A percentile compares a stretch with the other conserved stretches of the same genome.
Evolutionary conservation across 75 land plant genomes (phyloP).

Genomic region (Ceratopteris richardii): DNA sequence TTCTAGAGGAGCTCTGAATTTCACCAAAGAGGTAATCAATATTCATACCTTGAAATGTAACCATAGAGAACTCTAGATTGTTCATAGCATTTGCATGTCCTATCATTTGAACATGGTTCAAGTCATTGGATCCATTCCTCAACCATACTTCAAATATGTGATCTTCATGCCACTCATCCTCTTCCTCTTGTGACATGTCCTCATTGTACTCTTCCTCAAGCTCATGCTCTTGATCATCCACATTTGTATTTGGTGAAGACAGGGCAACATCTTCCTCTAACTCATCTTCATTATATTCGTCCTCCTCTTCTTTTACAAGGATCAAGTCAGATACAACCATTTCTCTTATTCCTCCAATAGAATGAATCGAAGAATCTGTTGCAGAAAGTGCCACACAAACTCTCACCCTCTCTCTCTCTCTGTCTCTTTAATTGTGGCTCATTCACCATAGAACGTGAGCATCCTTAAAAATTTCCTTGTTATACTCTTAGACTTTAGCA

Average conservation of each 20-base stretch:
- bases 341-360: too few relatives aligned
- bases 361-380: too few relatives aligned
- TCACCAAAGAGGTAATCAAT: slow-evolving; percentile 82
- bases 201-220: slow-evolving; percentile 78
- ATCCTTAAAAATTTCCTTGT: too few relatives aligned
- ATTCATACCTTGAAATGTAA: slow-evolving; percentile 80
- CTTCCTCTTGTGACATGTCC: slow-evolving; percentile 74
- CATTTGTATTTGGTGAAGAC: slow-evolving; percentile 88
- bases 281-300: slow-evolving; percentile 72
- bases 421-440: slow-evolving; percentile 59
- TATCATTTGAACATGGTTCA: slow-evolving; percentile 76
- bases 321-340: too few relatives aligned
- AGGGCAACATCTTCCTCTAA: slow-evolving; percentile 77
- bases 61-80: slow-evolving; percentile 72
- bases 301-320: slow-evolving; percentile 68
- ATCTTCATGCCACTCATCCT: slow-evolving; percentile 80
- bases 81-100: slow-evolving; percentile 54
- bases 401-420: slow-evolving; percentile 89
- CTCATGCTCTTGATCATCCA: slow-evolving; percentile 82
- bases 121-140: slow-evolving; percentile 82
- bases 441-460: too few relatives aligned
- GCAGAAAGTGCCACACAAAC: slow-evolving; percentile 45
- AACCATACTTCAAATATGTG: slow-evolving; percentile 86
- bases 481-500: too few relatives aligned
- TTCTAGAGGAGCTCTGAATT: slow-evolving; percentile 48